Base-by-base conservation (phyloP, 331 rosid species). In the Dryas integrifolia region DNA sequence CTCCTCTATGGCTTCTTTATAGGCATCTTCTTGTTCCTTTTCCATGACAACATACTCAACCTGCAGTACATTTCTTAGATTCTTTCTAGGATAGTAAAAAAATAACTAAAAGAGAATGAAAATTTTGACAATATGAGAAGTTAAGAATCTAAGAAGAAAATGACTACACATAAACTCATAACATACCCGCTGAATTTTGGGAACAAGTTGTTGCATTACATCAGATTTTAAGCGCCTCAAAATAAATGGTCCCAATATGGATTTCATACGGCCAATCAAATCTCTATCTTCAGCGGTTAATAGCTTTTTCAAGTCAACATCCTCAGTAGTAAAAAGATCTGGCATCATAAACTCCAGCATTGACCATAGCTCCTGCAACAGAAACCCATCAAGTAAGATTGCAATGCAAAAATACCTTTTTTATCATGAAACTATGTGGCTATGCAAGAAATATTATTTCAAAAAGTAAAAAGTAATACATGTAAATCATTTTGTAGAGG, bases 131-230 rank as follows among this genome's bases (percentile, higher is more conserved):
- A 16, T 9, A 61, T 40, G 47, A 49, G 50, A 72, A 73, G 64
- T 57, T 9, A 73, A 70, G 58, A 21, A 53, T 44, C 30, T 8
- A 52, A 72, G 70, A 44, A 51, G 73, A 65, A 51, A 64, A n/a
- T 26, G 38, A 59, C 26, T 7, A 18, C 16, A 14, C 46, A n/a
- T 26, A 45, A 67, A 57, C 52, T 62, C 48, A 53, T 51, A 18
- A 60, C 80, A 68, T 76, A 91, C 98, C 87, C 75, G 69, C 72
- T 89, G 98, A 80, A 88, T 86, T 83, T 94, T 94, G 41, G 92
- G 95, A 84, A 91, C 98, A 78, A 91, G 97, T 74, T 94, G 98
- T 85, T 88, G 97, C 98, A 91, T 94, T 63, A 89, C 98, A 85
- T 94, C 98, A 77, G 98, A 91, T 83, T 94, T 94, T 68, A 94